Percentiles rank a stretch among this genome's conserved stretches.
These are phyloP conservation scores for Penicillium janthinellum DNA, from an alignment of 2,329 filamentous ascomycete species.

Conservation along the genomic window DNA sequence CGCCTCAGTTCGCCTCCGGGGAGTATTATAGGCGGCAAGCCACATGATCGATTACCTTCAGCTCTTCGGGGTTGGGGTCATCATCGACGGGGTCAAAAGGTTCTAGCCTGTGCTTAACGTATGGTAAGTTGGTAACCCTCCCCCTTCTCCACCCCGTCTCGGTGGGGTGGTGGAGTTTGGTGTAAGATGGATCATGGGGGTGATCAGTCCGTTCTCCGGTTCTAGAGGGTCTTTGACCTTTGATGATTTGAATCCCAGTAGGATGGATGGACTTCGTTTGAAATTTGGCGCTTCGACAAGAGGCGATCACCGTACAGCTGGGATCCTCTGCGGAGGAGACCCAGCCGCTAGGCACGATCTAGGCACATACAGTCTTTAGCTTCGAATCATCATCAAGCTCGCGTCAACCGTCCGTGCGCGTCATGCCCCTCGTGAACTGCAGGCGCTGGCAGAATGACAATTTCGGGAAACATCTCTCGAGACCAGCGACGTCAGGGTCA, in stretches of 20 bases:
- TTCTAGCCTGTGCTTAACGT: conserved; percentile 10
- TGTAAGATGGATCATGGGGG: conserved; percentile 3
- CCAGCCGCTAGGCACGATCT: conserved; percentile 22
- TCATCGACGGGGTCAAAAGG: conserved; percentile 13
- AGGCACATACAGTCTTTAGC: conserved; percentile 22
- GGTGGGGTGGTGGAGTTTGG: conserved; percentile 10
- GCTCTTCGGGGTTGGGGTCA: conserved; percentile 3
- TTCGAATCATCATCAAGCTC: conserved; percentile 22
- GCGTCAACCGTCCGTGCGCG: conserved; percentile 22
- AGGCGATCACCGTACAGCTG: conserved; percentile 2
- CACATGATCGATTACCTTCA: conserved; percentile 26
- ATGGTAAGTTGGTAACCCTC: not conserved
- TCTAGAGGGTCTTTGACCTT: not conserved
- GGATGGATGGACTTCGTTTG: conserved; percentile 3
- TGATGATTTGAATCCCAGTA: not conserved
- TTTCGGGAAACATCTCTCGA: conserved; percentile 18
- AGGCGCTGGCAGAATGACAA: conserved; percentile 12
- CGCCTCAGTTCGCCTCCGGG: conserved; percentile 15
- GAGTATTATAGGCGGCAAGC: conserved; percentile 14
- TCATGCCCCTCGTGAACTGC: conserved; percentile 13
- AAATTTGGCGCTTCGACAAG: conserved; percentile 15
- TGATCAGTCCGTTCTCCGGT: not conserved
- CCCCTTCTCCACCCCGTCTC: conserved; percentile 1
- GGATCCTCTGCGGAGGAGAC: conserved; percentile 1
- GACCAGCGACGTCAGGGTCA: conserved; percentile 6